A percentile compares a stretch with the other conserved stretches of the same genome.
Evolutionary conservation across 2,329 filamentous ascomycete species (phyloP).

Genomic region (Cladobotryum protrusum): DNA sequence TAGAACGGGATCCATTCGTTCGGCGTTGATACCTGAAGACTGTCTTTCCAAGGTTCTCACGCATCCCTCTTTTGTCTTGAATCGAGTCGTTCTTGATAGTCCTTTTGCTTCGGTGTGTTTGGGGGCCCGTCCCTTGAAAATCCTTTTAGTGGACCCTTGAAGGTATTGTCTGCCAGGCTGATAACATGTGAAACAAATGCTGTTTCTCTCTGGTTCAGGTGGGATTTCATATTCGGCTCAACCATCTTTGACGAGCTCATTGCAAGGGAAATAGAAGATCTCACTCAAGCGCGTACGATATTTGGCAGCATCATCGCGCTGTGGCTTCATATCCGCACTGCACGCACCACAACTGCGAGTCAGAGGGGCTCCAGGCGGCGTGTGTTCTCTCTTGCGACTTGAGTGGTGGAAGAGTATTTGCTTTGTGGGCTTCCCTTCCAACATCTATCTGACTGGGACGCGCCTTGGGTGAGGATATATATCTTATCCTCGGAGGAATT

Average conservation of each 20-base stretch:
- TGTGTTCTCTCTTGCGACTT: constrained; percentile 26
- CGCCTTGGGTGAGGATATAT: constrained; percentile 74
- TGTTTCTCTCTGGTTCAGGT: constrained; percentile 22
- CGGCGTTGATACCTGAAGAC: constrained; percentile 53
- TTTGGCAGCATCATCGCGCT: constrained; percentile 50
- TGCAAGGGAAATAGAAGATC: constrained; percentile 65
- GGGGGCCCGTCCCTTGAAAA: constrained; percentile 36
- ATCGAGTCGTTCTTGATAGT: constrained; percentile 41
- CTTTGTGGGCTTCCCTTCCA: constrained; percentile 59
- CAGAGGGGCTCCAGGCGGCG: background rate
- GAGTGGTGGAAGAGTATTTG: constrained; percentile 52
- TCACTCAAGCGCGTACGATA: constrained; percentile 59
- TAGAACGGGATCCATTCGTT: constrained; percentile 71
- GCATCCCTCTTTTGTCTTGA: constrained; percentile 41
- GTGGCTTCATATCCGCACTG: constrained; percentile 54
- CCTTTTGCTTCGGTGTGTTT: constrained; percentile 32
- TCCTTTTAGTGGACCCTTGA: constrained; percentile 36
- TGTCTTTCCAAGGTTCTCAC: constrained; percentile 50
- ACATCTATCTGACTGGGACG: constrained; percentile 58
- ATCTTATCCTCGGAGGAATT: constrained; percentile 74
- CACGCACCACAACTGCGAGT: constrained; percentile 48
- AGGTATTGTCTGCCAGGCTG: constrained; percentile 42
- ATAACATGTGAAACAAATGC: constrained; percentile 36
- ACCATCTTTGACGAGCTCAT: constrained; percentile 65
- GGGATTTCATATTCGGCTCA: constrained; percentile 49